phyloP scores from a whole-genome alignment of 371 early-diverging fungal species.

The Basidiobolus heterosporus region DNA sequence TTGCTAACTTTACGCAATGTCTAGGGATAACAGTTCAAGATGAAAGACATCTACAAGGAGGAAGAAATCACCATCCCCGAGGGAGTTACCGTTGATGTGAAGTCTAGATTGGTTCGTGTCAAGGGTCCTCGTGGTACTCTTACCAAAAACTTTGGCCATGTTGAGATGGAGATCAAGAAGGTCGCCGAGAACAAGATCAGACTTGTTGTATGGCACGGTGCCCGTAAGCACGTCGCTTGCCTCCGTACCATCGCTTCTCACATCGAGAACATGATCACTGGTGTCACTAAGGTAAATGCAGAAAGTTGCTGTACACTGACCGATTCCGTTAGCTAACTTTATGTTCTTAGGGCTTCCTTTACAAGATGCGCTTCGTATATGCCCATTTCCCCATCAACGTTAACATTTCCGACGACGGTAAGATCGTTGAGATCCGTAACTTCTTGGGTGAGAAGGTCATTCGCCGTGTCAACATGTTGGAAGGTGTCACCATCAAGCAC shows the following conservation, averaged over 20 bases:
- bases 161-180: conserved; percentile 74
- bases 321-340: too few species aligned
- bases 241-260: conserved; percentile 95
- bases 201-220: conserved; percentile 93
- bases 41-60: conserved; percentile 77
- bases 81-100: conserved; percentile 46
- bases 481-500: conserved; percentile 74
- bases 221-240: conserved; percentile 94
- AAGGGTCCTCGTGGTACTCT: conserved; percentile 82
- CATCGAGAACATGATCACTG: conserved; percentile 95
- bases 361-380: conserved; percentile 98
- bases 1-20: too few species aligned
- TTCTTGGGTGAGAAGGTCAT: conserved; percentile 97
- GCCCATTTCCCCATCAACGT: conserved; percentile 99
- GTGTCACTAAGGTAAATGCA: conserved; percentile 54
- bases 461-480: conserved; percentile 79
- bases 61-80: conserved; percentile 67
- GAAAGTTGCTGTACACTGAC: too few species aligned
- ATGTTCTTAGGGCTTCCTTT: conserved; percentile 73
- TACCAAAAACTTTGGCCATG: conserved; percentile 84
- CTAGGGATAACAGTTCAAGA: conserved; percentile 6
- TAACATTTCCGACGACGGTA: conserved; percentile 69
- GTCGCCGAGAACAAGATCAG: conserved; percentile 46
- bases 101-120: conserved; percentile 61
- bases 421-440: conserved; percentile 94